Conservation (phyloP, 2,329 filamentous ascomycete species). For the Emericellopsis atlantica region DNA sequence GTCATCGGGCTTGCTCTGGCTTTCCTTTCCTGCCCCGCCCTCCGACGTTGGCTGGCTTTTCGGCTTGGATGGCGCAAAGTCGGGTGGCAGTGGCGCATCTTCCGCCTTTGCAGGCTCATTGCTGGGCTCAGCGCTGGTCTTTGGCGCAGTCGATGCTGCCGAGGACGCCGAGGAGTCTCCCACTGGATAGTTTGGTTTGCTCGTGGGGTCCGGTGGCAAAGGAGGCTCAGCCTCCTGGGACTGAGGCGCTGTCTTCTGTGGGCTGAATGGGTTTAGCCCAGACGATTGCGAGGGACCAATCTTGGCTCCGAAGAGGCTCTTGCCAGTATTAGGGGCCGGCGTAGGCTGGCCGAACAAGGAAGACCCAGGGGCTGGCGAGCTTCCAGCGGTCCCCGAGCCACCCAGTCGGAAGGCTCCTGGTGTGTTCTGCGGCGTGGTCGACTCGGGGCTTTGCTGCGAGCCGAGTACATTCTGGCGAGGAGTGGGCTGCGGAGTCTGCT, state of each 20-base stretch:
- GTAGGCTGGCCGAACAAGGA: constrained; percentile 10
- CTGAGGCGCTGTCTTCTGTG: constrained; percentile 11
- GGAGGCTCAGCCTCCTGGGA: constrained; percentile 26
- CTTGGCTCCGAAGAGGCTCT: constrained; percentile 12
- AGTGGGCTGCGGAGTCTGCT: constrained; percentile 23
- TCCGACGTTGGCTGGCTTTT: constrained; percentile 4
- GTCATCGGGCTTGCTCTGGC: constrained; percentile 1
- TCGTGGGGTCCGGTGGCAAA: constrained; percentile 42
- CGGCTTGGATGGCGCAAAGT: constrained; percentile 9
- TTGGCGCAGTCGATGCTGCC: constrained; percentile 21
- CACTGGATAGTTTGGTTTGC: constrained; percentile 34
- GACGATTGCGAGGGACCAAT: constrained; percentile 7
- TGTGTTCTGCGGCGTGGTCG: constrained; percentile 38
- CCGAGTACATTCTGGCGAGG: constrained; percentile 17
- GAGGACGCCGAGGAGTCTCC: constrained; percentile 42
- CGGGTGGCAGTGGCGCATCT: constrained; percentile 32
- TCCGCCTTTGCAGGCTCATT: constrained; percentile 13
- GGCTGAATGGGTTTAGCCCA: constrained; percentile 9
- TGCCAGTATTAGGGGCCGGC: neutral
- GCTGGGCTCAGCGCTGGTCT: constrained; percentile 15
- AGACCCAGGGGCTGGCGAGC: constrained; percentile 16
- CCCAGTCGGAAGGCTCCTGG: constrained; percentile 26
- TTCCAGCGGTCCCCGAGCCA: constrained; percentile 26
- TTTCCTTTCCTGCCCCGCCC: no score
- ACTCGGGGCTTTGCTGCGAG: constrained; percentile 14